phyloP scores from a whole-genome alignment of 2,329 filamentous ascomycete genomes.

The Talaromyces verruculosus region DNA sequence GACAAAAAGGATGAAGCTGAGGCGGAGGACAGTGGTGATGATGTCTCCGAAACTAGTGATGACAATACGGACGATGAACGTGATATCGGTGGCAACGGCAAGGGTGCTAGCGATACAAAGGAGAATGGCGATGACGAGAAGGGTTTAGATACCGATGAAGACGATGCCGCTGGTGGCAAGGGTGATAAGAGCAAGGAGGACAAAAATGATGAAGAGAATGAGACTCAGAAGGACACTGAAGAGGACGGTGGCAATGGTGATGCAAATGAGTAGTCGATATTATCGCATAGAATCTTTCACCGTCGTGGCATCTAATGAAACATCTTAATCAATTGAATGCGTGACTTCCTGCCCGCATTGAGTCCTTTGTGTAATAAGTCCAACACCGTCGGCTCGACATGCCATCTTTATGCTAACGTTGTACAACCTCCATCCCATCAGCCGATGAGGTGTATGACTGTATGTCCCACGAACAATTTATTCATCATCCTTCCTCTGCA shows the following conservation, averaged over 20 bases:
- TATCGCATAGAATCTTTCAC: background rate
- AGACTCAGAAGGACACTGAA: background rate
- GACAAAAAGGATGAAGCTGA: background rate
- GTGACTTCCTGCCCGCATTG: background rate
- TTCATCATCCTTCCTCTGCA: background rate
- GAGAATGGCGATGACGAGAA: background rate
- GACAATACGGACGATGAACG: background rate
- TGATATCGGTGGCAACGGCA: background rate
- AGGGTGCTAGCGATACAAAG: background rate
- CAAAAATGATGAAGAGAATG: background rate
- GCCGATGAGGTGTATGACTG: background rate
- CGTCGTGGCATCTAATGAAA: background rate
- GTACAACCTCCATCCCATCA: background rate
- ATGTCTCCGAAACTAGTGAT: background rate
- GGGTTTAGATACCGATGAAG: background rate
- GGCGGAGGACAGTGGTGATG: conserved; percentile 2
- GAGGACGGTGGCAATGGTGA: background rate
- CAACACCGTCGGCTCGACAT: background rate
- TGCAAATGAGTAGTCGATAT: background rate
- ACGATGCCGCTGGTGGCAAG: background rate
- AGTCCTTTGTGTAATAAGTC: background rate
- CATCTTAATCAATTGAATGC: background rate
- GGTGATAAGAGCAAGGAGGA: background rate
- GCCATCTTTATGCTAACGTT: background rate
- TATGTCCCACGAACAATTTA: background rate